These are phyloP conservation scores for Mycosphaerella sp. DNA, from an alignment of 2,329 filamentous ascomycete genomes.

Conservation along the genomic window DNA sequence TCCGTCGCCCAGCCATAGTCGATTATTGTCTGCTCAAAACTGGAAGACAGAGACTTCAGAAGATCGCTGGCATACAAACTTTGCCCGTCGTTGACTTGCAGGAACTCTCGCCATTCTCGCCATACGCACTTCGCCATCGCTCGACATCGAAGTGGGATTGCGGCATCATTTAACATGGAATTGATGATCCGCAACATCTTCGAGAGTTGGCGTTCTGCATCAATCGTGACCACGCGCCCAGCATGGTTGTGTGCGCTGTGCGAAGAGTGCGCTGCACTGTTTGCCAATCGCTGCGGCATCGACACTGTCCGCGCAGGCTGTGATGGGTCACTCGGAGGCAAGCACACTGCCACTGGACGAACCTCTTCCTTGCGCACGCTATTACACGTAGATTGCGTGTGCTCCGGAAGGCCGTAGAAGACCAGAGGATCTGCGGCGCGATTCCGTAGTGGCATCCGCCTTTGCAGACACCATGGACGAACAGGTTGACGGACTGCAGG, in stretches of 20 bases:
- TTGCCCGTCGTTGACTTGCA: constrained; percentile 5
- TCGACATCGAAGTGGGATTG: constrained; percentile 10
- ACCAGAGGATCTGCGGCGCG: constrained; percentile 6
- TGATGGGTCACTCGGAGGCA: not conserved
- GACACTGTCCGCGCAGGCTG: not conserved
- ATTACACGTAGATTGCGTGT: not conserved
- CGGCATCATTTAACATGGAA: not conserved
- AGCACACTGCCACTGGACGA: not conserved
- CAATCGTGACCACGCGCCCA: not conserved
- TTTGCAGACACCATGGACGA: constrained; percentile 8
- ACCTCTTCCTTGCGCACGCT: not conserved
- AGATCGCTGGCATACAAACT: constrained; percentile 3
- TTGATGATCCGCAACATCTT: constrained; percentile 9
- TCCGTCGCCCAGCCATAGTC: constrained; percentile 11
- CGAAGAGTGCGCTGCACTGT: not conserved
- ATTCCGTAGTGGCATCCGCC: constrained; percentile 9
- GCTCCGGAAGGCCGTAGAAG: not conserved
- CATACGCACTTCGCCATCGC: constrained; percentile 17
- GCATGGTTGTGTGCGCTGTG: not conserved
- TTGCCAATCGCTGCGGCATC: not conserved
- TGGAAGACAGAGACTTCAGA: constrained; percentile 4
- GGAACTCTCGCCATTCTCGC: constrained; percentile 15
- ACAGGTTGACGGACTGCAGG: not conserved
- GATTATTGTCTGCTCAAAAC: constrained; percentile 5
- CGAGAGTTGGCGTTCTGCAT: constrained; percentile 11